A percentile compares a stretch with the other conserved stretches of the same genome.
Evolutionary conservation across 2,329 filamentous ascomycete genomes (phyloP).

Genomic region (Spiromastix sp.): DNA sequence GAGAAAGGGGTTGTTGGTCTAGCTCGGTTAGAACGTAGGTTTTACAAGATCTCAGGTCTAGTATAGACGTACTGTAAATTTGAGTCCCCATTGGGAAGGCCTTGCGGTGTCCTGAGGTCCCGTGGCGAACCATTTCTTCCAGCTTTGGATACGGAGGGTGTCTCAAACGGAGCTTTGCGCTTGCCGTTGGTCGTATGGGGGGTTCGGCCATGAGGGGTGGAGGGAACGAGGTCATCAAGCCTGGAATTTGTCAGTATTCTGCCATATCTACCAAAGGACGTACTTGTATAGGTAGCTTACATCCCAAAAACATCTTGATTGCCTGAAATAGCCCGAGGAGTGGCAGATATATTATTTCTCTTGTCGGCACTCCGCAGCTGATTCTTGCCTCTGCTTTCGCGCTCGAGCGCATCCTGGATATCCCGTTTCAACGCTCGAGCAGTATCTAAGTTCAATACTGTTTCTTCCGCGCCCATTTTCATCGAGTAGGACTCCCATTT

Average conservation of each 20-base stretch:
- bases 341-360: conserved; percentile 43
- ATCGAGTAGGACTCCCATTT: conserved; percentile 99
- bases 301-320: conserved; percentile 70
- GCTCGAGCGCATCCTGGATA: conserved; percentile 73
- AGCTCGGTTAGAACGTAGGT: conserved; percentile 10
- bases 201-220: conserved; percentile 38
- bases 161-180: conserved; percentile 42
- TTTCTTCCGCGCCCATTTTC: conserved; percentile 78
- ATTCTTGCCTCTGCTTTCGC: conserved; percentile 57
- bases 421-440: conserved; percentile 74
- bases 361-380: conserved; percentile 56
- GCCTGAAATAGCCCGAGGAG: conserved; percentile 50
- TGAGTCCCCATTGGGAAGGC: conserved; percentile 20
- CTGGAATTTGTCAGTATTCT: conserved; percentile 22
- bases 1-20: conserved; percentile 53
- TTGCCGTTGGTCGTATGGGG: conserved; percentile 33
- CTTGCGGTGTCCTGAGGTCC: conserved; percentile 28
- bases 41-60: background rate
- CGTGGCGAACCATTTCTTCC: conserved; percentile 41
- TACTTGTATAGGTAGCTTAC: conserved; percentile 32
- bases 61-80: conserved; percentile 26
- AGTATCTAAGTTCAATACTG: conserved; percentile 58
- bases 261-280: background rate
- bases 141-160: conserved; percentile 32
- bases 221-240: conserved; percentile 59